Evolutionary conservation across 2,329 filamentous ascomycete species (phyloP), one percentile per base, ranked within the genome.

Genomic region (Colletotrichum orchidophilum): DNA sequence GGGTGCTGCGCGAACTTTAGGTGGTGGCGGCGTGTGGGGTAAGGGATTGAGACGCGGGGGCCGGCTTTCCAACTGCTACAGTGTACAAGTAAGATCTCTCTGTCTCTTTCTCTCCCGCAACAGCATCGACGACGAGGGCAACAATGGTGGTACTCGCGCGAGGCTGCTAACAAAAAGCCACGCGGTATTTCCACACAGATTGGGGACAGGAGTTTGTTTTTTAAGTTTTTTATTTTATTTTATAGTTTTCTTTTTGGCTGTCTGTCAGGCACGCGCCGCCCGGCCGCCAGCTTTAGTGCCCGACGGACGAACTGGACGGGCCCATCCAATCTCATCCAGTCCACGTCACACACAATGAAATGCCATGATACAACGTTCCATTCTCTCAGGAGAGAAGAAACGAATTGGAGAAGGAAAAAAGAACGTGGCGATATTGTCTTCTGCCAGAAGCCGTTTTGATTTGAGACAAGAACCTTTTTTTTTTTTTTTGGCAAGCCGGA

Each of bases 1-100:
- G 39, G 15, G 29, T 50, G 49, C 27, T 39, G 63, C 18, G 18
- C 11, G 39, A 46, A 64, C 70, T 63, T 63, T 49, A 70, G 60
- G 71, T 71, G 70, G 66, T 68, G 71, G 70, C 70, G 57, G 57
- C 24, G 58, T 72, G 70, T 70, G 60, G 70, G 60, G 71, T 67
- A 39, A 27, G 42, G 33, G 29, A n/a, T n/a, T 24, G 31, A 12
- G 8, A 18, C 39, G 39, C 7, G 39, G 18, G 39, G 39, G 39
- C 18, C 39, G n/a, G 15, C 39, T n/a, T 46, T 46, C 39, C 39
- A 46, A 46, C 39, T 15, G 21, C 29, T 15, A 46, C 29, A 31
- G 29, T 57, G n/a, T 39, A 57, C n/a, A n/a, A n/a, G n/a, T n/a
- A n/a, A n/a, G n/a, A n/a, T n/a, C n/a, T 54, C 35, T 69, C 26